phyloP scores from a whole-genome alignment of 257 asterid species.

The Solanum chilense region DNA sequence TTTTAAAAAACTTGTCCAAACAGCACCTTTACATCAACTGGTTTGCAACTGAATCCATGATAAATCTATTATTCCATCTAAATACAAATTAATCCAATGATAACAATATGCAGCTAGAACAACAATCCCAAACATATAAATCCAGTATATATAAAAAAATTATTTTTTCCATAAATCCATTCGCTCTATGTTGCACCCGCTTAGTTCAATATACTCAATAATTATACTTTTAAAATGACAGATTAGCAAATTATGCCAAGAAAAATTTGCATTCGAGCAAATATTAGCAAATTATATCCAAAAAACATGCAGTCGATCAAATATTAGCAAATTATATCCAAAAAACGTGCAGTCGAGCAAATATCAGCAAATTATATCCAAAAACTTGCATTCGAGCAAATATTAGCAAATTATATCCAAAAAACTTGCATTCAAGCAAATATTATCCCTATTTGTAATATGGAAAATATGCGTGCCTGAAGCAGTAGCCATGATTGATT shows the following conservation, averaged over 20 bases:
- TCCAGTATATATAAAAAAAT: background rate
- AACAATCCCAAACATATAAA: background rate
- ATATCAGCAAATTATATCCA: background rate
- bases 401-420: background rate
- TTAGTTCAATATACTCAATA: background rate
- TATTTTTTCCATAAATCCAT: background rate
- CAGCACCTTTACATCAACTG: background rate
- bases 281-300: background rate
- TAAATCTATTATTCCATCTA: background rate
- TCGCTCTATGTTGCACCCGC: background rate
- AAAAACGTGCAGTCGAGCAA: background rate
- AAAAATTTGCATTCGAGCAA: background rate
- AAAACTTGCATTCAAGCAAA: background rate
- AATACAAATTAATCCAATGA: background rate
- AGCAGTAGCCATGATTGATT: slow-evolving; percentile 61
- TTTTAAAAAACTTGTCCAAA: background rate
- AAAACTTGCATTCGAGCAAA: background rate
- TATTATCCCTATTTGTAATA: background rate
- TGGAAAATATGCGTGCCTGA: slow-evolving; percentile 29
- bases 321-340: background rate
- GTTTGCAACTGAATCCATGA: background rate
- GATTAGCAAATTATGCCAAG: background rate
- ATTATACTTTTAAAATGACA: background rate
- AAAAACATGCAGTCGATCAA: background rate
- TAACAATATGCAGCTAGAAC: background rate